phyloP scores from a whole-genome alignment of 306 rosid species.

The Prunus kanzakura region DNA sequence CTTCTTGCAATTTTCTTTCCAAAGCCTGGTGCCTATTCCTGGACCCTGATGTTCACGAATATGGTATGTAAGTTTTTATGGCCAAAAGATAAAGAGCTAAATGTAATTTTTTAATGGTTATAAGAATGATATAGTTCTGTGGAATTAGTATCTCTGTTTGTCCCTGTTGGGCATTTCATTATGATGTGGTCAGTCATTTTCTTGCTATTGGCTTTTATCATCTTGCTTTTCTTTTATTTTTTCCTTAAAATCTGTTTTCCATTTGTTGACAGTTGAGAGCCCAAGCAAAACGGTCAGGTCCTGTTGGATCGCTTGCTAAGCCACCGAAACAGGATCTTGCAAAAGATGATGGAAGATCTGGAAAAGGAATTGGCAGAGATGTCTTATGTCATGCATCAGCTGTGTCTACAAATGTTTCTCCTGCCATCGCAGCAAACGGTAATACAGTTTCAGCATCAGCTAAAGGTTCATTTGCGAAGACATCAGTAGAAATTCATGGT shows the following conservation, averaged over 20 bases:
- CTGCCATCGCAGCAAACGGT: slow-evolving; percentile 61
- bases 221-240: background rate
- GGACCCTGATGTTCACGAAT: background rate
- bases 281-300: slow-evolving; percentile 57
- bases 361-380: slow-evolving; percentile 67
- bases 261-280: slow-evolving; percentile 57
- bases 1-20: background rate
- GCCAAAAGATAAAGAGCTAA: slow-evolving; percentile 6
- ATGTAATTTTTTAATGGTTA: background rate
- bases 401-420: slow-evolving; percentile 37
- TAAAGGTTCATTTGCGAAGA: slow-evolving; percentile 49
- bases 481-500: slow-evolving; percentile 47
- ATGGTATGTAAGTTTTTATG: background rate
- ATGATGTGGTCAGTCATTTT: background rate
- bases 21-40: background rate
- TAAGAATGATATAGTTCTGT: background rate
- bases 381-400: slow-evolving; percentile 39
- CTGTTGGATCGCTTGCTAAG: slow-evolving; percentile 62
- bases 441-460: slow-evolving; percentile 39
- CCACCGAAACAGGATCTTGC: slow-evolving; percentile 65
- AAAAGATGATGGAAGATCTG: slow-evolving; percentile 82
- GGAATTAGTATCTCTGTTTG: background rate
- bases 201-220: background rate
- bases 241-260: slow-evolving; percentile 21
- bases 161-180: background rate